Conservation (phyloP, 345 rosid genomes). For the Aquilaria malaccensis region DNA sequence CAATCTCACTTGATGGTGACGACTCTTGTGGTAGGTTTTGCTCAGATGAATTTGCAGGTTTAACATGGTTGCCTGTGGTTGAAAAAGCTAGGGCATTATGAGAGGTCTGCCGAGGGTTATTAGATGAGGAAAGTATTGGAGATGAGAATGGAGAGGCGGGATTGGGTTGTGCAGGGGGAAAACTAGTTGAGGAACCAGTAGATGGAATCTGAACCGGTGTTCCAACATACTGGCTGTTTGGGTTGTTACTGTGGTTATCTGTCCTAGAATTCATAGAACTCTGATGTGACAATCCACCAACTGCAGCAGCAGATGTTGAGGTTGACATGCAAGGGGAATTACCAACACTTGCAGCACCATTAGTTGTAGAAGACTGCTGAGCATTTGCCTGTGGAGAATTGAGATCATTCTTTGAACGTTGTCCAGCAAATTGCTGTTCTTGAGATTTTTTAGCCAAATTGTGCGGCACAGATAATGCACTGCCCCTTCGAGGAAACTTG, state of each 20-base stretch:
- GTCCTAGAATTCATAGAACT: conserved; percentile 53
- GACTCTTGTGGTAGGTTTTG: conserved; percentile 30
- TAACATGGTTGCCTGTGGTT: neutral
- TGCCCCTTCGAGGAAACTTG: conserved; percentile 44
- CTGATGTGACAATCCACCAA: conserved; percentile 41
- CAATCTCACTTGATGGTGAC: conserved; percentile 34
- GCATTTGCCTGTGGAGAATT: conserved; percentile 28
- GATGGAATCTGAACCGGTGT: conserved; percentile 41
- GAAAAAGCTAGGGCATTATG: conserved; percentile 16
- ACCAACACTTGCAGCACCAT: conserved; percentile 27
- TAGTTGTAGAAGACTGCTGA: conserved; percentile 28
- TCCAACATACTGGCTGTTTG: conserved; percentile 39
- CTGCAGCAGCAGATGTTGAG: conserved; percentile 35
- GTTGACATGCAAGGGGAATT: conserved; percentile 27
- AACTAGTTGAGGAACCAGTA: conserved; percentile 40
- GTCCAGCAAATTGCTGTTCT: conserved; percentile 14
- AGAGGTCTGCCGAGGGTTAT: conserved; percentile 33
- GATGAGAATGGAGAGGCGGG: conserved; percentile 42
- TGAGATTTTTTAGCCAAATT: conserved; percentile 22
- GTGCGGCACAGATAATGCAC: conserved; percentile 19
- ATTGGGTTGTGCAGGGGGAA: conserved; percentile 34
- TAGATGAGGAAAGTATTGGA: conserved; percentile 34
- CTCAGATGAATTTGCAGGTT: conserved; percentile 27
- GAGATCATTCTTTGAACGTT: conserved; percentile 15
- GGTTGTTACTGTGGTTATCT: conserved; percentile 33